Conservation (phyloP, 73 alveolate species). For the Urostyla sp. region DNA sequence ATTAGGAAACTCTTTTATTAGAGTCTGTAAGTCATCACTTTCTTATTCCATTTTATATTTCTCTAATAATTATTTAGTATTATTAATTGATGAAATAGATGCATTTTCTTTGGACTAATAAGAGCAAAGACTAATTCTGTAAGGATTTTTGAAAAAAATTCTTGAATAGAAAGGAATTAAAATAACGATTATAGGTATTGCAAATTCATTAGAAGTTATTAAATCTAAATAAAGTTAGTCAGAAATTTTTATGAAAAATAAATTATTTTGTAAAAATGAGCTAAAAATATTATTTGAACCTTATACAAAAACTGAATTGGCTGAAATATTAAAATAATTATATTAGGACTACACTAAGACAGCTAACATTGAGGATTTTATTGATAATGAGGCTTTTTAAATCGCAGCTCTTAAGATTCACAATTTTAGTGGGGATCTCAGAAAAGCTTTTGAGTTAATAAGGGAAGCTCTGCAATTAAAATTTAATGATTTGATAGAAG, state of each 20-base stretch:
- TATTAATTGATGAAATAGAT: conserved; percentile 72
- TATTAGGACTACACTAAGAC: neutral
- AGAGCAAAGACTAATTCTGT: neutral
- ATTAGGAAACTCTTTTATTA: too few relatives aligned
- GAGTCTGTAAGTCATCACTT: too few relatives aligned
- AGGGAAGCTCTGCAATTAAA: conserved; percentile 15
- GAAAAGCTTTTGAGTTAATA: conserved; percentile 59
- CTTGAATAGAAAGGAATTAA: conserved; percentile 1
- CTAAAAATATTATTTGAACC: conserved; percentile 55
- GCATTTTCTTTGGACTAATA: conserved; percentile 16
- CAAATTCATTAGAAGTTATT: conserved; percentile 68
- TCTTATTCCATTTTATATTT: too few relatives aligned
- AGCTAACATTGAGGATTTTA: neutral
- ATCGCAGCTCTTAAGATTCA: conserved; percentile 57
- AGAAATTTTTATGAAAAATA: neutral
- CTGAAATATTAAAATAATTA: neutral
- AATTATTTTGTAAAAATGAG: conserved; percentile 17
- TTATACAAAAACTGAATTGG: conserved; percentile 5
- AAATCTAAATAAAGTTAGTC: conserved; percentile 6
- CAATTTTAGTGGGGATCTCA: conserved; percentile 66
- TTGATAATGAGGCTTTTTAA: conserved; percentile 51
- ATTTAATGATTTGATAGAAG: neutral
- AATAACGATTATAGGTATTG: conserved; percentile 69
- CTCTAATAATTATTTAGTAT: conserved; percentile 28
- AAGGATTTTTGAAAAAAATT: neutral